Base-by-base conservation (phyloP, 1,139 yeast species). In the Lodderomyces beijingensis region DNA sequence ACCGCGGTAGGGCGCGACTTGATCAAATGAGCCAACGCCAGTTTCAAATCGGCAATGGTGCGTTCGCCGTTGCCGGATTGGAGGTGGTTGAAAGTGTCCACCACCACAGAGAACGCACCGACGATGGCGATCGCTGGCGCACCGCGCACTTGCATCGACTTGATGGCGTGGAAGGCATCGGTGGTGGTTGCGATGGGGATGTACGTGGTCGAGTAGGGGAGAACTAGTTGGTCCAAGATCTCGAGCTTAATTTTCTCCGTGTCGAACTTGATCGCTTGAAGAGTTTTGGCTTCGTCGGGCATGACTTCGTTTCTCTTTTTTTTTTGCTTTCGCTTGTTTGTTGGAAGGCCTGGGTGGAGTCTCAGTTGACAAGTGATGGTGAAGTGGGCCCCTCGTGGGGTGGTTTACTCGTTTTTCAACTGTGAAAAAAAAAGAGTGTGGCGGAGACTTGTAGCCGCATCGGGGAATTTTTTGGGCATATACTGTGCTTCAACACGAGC, bases 121-220 rank as follows among this genome's bases (percentile, higher is more conserved):
- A 91, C 96, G 37, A 91, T 85, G 38, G 97, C 97, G 51, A 91
- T 91, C 2, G 97, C 97, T 0, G 98, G 98, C 0, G 98, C 98
- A 15, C 98, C 98, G 53, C 98, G 74, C 4, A 93, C 97, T 50
- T 85, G 88, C 98, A 91, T 91, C 40, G 70, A 69, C 53, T 79
- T 81, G 54, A 91, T 91, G 13, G 88, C 95, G 16, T 70, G 67
- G 55, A 62, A 87, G 3, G 95, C 97, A 59, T 82, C 93, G 32
- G 74, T 74, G 25, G 82, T 72, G 18, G 73, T 63, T 21, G 58
- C 44, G 38, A 91, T 74, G 1, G 70, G 54, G 18, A 88, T 64
- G 53, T 86, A 91, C 25, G 65, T 67, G 2, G 94, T 76, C 35
- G 80, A 69, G 47, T 86, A 88, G 0, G 98, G 98, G 28, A 91